phyloP scores from a whole-genome alignment of 1,284 basidiomycete genomes.

The Trichosporon sp. region DNA sequence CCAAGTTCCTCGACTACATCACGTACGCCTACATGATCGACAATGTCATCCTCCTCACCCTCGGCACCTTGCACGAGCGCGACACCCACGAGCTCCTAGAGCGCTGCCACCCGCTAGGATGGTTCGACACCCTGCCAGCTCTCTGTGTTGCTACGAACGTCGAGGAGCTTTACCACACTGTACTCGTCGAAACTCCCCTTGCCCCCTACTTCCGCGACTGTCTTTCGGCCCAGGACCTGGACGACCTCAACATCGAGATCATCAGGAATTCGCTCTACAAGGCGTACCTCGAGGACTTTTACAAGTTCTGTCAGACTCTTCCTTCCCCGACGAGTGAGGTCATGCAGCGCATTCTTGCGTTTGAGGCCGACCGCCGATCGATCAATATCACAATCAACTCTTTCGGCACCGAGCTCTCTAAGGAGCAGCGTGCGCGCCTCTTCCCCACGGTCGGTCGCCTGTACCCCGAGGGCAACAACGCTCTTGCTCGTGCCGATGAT shows the following conservation, averaged over 20 bases:
- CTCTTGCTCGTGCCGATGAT: conserved; percentile 91
- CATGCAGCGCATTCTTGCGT: conserved; percentile 86
- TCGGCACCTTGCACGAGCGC: conserved; percentile 94
- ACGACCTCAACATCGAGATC: conserved; percentile 99
- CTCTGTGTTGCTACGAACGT: conserved; percentile 98
- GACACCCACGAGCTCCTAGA: conserved; percentile 97
- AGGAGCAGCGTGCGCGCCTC: conserved; percentile 92
- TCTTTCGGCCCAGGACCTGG: conserved; percentile 90
- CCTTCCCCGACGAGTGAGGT: conserved; percentile 83
- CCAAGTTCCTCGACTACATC: conserved; percentile 96
- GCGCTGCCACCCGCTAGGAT: conserved; percentile 93
- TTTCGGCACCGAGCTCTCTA: conserved; percentile 90
- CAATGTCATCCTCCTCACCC: conserved; percentile 96
- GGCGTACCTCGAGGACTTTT: conserved; percentile 97
- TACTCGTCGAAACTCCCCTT: conserved; percentile 94
- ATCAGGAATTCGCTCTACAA: conserved; percentile 99
- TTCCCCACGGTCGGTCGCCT: conserved; percentile 93
- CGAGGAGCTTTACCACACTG: conserved; percentile 97
- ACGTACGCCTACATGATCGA: conserved; percentile 99
- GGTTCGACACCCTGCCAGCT: conserved; percentile 98
- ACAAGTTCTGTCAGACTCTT: conserved; percentile 76
- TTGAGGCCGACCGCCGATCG: conserved; percentile 94
- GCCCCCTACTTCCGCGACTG: conserved; percentile 98
- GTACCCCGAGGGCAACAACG: conserved; percentile 94
- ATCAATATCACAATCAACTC: conserved; percentile 99